phyloP scores from a whole-genome alignment of 2,329 filamentous ascomycete species.

The Ascochyta rabiei region DNA sequence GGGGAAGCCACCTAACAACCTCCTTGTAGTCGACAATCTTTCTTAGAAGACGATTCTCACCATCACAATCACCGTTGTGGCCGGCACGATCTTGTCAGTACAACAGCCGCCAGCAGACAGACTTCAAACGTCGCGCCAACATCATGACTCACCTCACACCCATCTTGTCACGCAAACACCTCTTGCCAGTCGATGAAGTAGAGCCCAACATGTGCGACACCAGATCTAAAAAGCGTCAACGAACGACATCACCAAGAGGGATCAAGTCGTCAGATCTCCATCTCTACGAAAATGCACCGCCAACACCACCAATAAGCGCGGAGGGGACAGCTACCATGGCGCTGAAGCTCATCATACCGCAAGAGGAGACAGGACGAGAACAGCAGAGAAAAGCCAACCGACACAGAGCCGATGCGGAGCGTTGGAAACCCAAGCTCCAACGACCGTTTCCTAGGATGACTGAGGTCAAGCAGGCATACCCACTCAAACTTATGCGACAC shows the following conservation, averaged over 20 bases:
- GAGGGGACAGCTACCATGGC: constrained; percentile 3
- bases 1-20: constrained; percentile 2
- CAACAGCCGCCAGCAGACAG: neutral
- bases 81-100: neutral
- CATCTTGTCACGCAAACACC: constrained; percentile 11
- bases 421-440: constrained; percentile 27
- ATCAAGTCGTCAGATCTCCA: neutral
- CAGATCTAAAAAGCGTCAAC: neutral
- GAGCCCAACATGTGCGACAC: neutral
- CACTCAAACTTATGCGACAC: constrained; percentile 33
- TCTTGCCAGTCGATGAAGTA: neutral
- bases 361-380: constrained; percentile 1
- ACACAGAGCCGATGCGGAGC: constrained; percentile 23
- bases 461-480: constrained; percentile 29
- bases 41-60: neutral
- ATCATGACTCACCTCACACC: constrained; percentile 10
- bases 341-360: constrained; percentile 26
- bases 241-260: neutral
- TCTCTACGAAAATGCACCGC: neutral
- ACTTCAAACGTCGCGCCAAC: neutral
- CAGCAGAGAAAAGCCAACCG: constrained; percentile 17
- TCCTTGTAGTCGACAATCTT: neutral
- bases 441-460: constrained; percentile 15
- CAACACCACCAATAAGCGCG: constrained; percentile 21
- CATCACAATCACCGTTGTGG: constrained; percentile 3